Base-by-base conservation (phyloP, 2,329 filamentous ascomycete genomes). In the Orbilia blumenaviensis region DNA sequence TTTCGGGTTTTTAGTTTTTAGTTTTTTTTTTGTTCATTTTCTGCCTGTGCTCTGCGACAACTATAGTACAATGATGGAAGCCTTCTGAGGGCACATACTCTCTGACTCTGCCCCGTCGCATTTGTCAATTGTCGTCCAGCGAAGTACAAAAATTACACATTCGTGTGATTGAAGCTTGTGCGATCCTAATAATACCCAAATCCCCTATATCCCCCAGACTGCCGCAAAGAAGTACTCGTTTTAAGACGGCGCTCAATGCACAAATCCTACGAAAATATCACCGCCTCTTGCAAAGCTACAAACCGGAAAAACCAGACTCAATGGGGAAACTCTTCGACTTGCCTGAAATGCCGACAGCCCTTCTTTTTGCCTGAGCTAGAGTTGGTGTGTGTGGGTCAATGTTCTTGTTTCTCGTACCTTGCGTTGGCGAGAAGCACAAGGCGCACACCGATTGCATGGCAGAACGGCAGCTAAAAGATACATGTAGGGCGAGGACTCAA, bases 341-440 rank as follows among this genome's bases (percentile, higher is more conserved):
- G 54, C 69, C 69, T 46, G 54, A 74, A 67, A 61, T 48, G 44
- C 61, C 25, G 29, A 48, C 41, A 10, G 58, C 34, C n/a, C n/a
- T 34, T 27, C 29, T 62, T 48, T 62, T 12, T 38, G 21, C 4
- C 18, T 36, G 8, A 10, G 44, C 36, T 46, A 46, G 21, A 29
- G 21, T 9, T 58, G 25, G 64, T 56, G 58, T 63, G 67, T 16
- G 67, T 56, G 46, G 58, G 58, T 32, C 41, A 27, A 21, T 16
- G 38, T 58, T 61, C 69, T 52, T 74, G 62, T 74, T 66, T 74
- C 52, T 74, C 42, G 69, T 74, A 67, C 69, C 69, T 74, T 74
- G 69, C 69, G 62, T 74, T 74, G 69, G 69, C 69, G 69, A 74
- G 69, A 63, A 61, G 42, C 66, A 66, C 62, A 66, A 66, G 62